These are phyloP conservation scores for Ceratocystis eucalypticola DNA, from an alignment of 2,329 filamentous ascomycete genomes.

Conservation along the genomic window DNA sequence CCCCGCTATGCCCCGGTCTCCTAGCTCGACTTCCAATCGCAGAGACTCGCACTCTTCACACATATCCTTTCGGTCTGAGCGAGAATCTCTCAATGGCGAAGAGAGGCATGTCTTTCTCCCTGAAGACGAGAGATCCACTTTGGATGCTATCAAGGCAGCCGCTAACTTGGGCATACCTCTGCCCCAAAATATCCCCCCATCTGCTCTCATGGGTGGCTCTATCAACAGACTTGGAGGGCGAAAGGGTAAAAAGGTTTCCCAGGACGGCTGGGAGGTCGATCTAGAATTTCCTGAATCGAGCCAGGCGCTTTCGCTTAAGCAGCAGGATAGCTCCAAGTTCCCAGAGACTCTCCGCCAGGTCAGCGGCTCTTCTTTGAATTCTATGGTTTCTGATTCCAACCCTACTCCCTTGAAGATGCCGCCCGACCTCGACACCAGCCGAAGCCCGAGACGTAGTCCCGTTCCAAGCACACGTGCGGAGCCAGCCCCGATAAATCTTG, in stretches of 20 bases:
- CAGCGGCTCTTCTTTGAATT: conserved; percentile 39
- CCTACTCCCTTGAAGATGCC: conserved; percentile 26
- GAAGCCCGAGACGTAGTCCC: conserved; percentile 14
- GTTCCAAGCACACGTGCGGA: conserved; percentile 27
- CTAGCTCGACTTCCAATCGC: conserved; percentile 32
- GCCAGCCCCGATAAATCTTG: conserved; percentile 36
- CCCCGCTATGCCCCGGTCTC: conserved; percentile 29
- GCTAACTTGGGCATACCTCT: conserved; percentile 84
- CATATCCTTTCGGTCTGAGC: conserved; percentile 67
- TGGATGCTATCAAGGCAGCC: conserved; percentile 70
- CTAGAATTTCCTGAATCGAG: conserved; percentile 51
- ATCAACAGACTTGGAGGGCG: conserved; percentile 77
- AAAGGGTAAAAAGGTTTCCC: conserved; percentile 57
- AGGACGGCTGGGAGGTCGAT: conserved; percentile 73
- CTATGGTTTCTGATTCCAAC: conserved; percentile 37
- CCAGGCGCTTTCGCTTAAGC: conserved; percentile 51
- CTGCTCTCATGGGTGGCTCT: conserved; percentile 78
- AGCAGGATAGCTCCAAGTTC: conserved; percentile 45
- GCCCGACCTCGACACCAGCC: conserved; percentile 6
- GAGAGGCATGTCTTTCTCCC: conserved; percentile 79
- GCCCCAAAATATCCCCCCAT: conserved; percentile 72
- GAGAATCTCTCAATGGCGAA: conserved; percentile 61
- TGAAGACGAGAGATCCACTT: conserved; percentile 73
- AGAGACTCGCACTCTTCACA: conserved; percentile 73
- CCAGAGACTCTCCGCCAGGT: conserved; percentile 57